These are phyloP conservation scores for Phytophthora melonis DNA, from an alignment of 352 stramenopile species.

Conservation along the genomic window DNA sequence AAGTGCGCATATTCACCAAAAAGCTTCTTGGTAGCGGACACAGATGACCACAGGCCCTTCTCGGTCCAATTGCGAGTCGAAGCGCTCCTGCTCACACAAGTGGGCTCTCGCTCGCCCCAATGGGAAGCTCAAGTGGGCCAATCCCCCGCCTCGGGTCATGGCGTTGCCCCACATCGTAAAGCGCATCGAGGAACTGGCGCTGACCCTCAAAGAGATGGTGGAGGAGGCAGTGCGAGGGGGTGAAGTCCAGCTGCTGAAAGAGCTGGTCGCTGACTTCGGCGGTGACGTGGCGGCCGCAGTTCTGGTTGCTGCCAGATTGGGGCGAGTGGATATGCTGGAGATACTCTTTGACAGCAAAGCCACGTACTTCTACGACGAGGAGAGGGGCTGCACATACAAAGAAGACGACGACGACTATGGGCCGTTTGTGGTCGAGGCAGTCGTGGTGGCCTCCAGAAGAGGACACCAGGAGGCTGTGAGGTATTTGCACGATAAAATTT, in stretches of 20 bases:
- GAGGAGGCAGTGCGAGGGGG: neutral
- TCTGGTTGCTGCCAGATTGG: neutral
- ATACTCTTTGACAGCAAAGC: neutral
- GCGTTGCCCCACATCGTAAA: neutral
- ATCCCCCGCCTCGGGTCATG: neutral
- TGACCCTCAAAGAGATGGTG: neutral
- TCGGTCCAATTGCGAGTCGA: too few species aligned
- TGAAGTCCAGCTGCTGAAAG: neutral
- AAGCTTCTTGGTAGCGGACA: too few species aligned
- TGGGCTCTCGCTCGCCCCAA: neutral
- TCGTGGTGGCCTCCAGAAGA: neutral
- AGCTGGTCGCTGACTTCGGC: neutral
- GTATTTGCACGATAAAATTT: neutral
- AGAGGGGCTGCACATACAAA: neutral
- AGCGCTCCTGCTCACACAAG: too few species aligned
- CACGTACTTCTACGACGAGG: neutral
- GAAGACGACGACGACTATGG: neutral
- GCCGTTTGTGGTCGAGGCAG: constrained; percentile 1
- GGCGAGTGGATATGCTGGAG: constrained; percentile 1
- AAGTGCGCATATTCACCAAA: too few species aligned
- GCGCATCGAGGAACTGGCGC: constrained; percentile 1
- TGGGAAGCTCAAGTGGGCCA: neutral
- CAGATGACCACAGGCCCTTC: too few species aligned
- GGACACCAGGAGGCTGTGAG: constrained; percentile 3
- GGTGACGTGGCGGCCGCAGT: constrained; percentile 1